phyloP scores from a whole-genome alignment of 2,329 filamentous ascomycete species.

The Fonsecaea pedrosoi region DNA sequence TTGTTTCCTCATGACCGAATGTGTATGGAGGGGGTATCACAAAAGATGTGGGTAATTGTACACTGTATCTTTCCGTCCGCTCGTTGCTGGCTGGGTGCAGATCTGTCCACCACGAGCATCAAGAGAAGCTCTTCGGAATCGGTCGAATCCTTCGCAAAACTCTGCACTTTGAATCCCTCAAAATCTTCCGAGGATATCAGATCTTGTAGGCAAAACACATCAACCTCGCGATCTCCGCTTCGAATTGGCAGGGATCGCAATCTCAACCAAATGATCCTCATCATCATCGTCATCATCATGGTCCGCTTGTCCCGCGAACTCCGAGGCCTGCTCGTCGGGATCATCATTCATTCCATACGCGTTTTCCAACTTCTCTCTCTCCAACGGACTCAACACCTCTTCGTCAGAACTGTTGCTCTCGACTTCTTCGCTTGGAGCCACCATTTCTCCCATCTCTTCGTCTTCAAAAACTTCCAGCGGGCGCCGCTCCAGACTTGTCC shows the following conservation, averaged over 20 bases:
- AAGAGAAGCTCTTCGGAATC: neutral
- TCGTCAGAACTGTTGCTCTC: conserved; percentile 42
- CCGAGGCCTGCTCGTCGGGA: conserved; percentile 37
- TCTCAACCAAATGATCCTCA: conserved; percentile 51
- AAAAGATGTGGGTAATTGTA: conserved; percentile 30
- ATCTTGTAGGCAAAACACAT: conserved; percentile 1
- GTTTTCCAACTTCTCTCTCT: conserved; percentile 34
- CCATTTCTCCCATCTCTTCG: conserved; percentile 58
- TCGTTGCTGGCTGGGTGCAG: conserved; percentile 9
- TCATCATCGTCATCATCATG: conserved; percentile 36
- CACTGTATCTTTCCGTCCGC: conserved; percentile 15
- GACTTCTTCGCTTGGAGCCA: conserved; percentile 44
- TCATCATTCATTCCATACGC: conserved; percentile 32
- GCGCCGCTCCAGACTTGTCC: conserved; percentile 54
- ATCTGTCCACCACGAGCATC: neutral
- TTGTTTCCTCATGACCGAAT: conserved; percentile 20
- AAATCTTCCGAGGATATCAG: neutral
- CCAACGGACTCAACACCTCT: conserved; percentile 36
- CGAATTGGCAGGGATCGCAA: conserved; percentile 49
- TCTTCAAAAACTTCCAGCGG: conserved; percentile 67
- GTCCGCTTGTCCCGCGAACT: conserved; percentile 40
- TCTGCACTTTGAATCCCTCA: neutral
- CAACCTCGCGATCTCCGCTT: conserved; percentile 38
- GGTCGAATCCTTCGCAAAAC: neutral
- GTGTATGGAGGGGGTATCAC: conserved; percentile 25